A percentile compares a stretch with the other conserved stretches of the same genome.
phyloP scores from a whole-genome alignment of 2,329 filamentous ascomycete species.

The Phyllosticta citriasiana region DNA sequence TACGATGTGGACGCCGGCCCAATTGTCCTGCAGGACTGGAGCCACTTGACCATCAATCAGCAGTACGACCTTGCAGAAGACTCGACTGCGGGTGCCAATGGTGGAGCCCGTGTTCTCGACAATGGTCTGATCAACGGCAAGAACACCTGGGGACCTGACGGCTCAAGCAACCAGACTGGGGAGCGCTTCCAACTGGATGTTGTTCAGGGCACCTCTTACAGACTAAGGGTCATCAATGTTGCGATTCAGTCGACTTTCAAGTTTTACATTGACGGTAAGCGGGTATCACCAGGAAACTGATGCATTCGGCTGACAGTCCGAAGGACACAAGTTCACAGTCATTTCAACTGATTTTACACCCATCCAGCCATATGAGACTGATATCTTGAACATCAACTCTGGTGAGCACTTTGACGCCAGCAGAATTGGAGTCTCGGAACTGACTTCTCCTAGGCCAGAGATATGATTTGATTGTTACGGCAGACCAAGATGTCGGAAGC shows the following conservation, averaged over 20 bases:
- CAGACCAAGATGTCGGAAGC: slow-evolving; percentile 21
- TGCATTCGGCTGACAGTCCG: slow-evolving; percentile 1
- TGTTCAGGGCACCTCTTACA: slow-evolving; percentile 43
- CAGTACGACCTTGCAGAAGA: slow-evolving; percentile 10
- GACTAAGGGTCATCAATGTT: slow-evolving; percentile 49
- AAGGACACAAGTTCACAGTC: slow-evolving; percentile 34
- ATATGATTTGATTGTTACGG: slow-evolving; percentile 30
- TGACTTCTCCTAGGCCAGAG: slow-evolving; percentile 22
- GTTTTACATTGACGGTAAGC: slow-evolving; percentile 31
- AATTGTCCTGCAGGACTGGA: slow-evolving; percentile 33
- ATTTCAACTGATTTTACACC: slow-evolving; percentile 36
- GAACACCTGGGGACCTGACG: slow-evolving; percentile 36
- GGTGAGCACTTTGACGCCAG: slow-evolving; percentile 24
- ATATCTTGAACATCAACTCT: slow-evolving; percentile 25
- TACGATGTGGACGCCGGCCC: slow-evolving; percentile 32
- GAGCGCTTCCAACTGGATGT: slow-evolving; percentile 26
- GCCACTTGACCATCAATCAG: slow-evolving; percentile 20
- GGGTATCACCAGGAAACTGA: neutral
- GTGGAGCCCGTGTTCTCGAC: slow-evolving; percentile 33
- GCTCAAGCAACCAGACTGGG: slow-evolving; percentile 20
- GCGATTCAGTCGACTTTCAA: slow-evolving; percentile 30
- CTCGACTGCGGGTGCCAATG: slow-evolving; percentile 21
- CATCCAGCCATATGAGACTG: slow-evolving; percentile 30
- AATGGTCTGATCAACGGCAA: slow-evolving; percentile 46
- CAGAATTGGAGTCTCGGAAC: slow-evolving; percentile 16